Evolutionary conservation across 257 asterid genomes (phyloP).

Genomic region (Nyctanthes arbortristis): DNA sequence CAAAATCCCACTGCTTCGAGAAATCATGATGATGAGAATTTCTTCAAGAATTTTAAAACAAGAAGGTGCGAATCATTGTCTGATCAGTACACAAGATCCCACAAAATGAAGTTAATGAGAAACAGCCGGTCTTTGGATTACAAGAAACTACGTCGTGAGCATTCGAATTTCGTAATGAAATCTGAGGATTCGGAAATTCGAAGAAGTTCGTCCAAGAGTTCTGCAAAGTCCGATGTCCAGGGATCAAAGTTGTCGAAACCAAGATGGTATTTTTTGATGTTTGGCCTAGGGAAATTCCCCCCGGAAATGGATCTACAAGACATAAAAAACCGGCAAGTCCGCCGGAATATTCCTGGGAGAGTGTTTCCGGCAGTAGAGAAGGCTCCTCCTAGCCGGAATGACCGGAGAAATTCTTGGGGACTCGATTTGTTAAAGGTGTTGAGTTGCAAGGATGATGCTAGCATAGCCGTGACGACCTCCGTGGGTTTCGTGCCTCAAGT

Average conservation of each 20-base stretch:
- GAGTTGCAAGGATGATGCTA: slow-evolving; percentile 16
- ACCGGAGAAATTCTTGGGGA: slow-evolving; percentile 1
- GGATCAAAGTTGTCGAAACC: slow-evolving; percentile 24
- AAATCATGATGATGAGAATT: neutral
- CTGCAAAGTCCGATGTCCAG: slow-evolving; percentile 19
- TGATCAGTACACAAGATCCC: slow-evolving; percentile 19
- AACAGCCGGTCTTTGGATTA: slow-evolving; percentile 52
- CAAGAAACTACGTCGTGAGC: slow-evolving; percentile 23
- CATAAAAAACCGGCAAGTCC: slow-evolving; percentile 55
- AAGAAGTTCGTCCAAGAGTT: slow-evolving; percentile 33
- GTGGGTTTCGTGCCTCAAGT: neutral
- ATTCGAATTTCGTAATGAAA: slow-evolving; percentile 24
- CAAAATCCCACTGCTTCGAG: slow-evolving; percentile 30
- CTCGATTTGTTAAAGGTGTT: slow-evolving; percentile 16
- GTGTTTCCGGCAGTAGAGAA: slow-evolving; percentile 17
- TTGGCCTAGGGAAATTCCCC: slow-evolving; percentile 53
- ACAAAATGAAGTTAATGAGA: slow-evolving; percentile 21
- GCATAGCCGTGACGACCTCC: slow-evolving; percentile 14
- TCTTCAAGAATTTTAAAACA: neutral
- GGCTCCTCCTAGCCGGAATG: neutral
- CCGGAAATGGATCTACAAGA: slow-evolving; percentile 60
- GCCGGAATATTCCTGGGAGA: slow-evolving; percentile 43
- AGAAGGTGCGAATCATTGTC: slow-evolving; percentile 36
- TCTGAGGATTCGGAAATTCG: slow-evolving; percentile 19
- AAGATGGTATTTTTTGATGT: slow-evolving; percentile 51